Percentiles rank a stretch among this genome's conserved stretches.
These are phyloP conservation scores for Phytomonas sp. DNA, from an alignment of 208 protist species.

Conservation along the genomic window DNA sequence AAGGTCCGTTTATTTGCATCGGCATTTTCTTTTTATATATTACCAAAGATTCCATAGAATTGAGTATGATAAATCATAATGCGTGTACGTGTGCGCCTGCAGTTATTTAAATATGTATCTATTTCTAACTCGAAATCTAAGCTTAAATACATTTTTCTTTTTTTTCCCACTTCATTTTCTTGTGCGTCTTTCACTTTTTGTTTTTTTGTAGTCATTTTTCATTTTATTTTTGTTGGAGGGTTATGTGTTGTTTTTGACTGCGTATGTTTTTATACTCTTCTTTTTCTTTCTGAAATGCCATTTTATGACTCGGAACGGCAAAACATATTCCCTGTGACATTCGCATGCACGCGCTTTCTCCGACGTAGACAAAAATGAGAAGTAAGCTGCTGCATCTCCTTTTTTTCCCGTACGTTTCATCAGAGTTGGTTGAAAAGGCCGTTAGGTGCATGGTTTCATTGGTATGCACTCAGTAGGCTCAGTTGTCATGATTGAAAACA, in stretches of 20 bases:
- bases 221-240: background rate
- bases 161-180: constrained; percentile 1
- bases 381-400: background rate
- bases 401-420: background rate
- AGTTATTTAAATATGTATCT: background rate
- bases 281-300: constrained; percentile 2
- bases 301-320: background rate
- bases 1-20: background rate
- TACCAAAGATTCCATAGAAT: background rate
- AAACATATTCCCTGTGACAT: background rate
- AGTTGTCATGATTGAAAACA: background rate
- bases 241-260: constrained; percentile 7
- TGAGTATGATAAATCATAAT: background rate
- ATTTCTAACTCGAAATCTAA: background rate
- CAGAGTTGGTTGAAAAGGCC: background rate
- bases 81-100: background rate
- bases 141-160: background rate
- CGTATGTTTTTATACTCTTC: constrained; percentile 9
- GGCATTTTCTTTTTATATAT: background rate
- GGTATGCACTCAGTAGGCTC: background rate
- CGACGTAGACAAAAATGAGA: background rate
- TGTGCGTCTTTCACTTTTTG: constrained; percentile 8
- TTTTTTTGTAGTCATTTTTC: background rate
- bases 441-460: background rate
- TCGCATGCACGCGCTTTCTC: background rate